Evolutionary conservation across 2,329 filamentous ascomycete species (phyloP).

Genomic region (Myriosclerotinia duriaeana): DNA sequence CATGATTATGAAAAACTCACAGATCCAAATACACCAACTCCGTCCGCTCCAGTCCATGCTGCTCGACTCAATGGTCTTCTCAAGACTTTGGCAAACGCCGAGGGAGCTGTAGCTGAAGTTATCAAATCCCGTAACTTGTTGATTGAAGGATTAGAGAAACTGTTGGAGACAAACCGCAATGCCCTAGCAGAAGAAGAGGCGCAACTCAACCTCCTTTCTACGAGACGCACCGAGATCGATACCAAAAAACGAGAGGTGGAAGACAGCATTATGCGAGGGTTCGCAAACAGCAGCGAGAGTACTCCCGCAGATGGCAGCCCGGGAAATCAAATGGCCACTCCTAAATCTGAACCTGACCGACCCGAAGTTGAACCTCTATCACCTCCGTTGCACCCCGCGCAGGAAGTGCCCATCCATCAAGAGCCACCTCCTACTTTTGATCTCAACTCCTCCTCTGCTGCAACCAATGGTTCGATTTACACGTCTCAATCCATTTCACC

Average conservation of each 20-base stretch:
- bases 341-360: slow-evolving; percentile 61
- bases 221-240: slow-evolving; percentile 72
- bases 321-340: slow-evolving; percentile 42
- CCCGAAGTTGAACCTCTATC: slow-evolving; percentile 86
- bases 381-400: slow-evolving; percentile 61
- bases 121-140: slow-evolving; percentile 81
- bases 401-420: slow-evolving; percentile 38
- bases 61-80: slow-evolving; percentile 86
- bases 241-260: slow-evolving; percentile 85
- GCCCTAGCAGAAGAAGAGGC: slow-evolving; percentile 69
- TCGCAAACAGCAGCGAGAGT: slow-evolving; percentile 59
- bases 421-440: slow-evolving; percentile 41
- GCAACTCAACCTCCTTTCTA: slow-evolving; percentile 61
- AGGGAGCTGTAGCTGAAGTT: slow-evolving; percentile 83
- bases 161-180: slow-evolving; percentile 71
- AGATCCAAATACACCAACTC: slow-evolving; percentile 65
- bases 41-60: slow-evolving; percentile 86
- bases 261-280: slow-evolving; percentile 81
- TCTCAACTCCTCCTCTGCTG: slow-evolving; percentile 41
- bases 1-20: slow-evolving; percentile 83
- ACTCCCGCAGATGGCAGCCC: slow-evolving; percentile 48
- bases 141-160: slow-evolving; percentile 76
- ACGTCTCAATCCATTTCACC: slow-evolving; percentile 30
- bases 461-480: slow-evolving; percentile 22
- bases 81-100: slow-evolving; percentile 82